These are phyloP conservation scores for Pseudocercospora fijiensis DNA, from an alignment of 2,329 filamentous ascomycete species.

Conservation along the genomic window DNA sequence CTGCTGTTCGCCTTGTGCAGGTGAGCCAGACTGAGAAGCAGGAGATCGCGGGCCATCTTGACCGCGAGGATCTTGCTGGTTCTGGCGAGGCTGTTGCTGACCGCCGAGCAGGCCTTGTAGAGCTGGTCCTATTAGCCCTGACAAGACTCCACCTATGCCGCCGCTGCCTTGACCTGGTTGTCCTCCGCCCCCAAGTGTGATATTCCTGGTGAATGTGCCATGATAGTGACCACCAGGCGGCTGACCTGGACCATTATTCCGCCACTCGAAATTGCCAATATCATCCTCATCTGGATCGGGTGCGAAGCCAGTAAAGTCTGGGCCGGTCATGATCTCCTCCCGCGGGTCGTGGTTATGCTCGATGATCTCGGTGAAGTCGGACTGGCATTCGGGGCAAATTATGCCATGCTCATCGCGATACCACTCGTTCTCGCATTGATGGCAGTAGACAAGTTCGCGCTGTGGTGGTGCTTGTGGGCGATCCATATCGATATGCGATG, in stretches of 20 bases:
- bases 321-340: conserved; percentile 29
- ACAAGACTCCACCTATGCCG: conserved; percentile 45
- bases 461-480: conserved; percentile 23
- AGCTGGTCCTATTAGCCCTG: conserved; percentile 27
- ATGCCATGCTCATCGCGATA: conserved; percentile 68
- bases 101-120: conserved; percentile 27
- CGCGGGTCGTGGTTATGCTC: conserved; percentile 64
- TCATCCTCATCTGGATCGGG: conserved; percentile 52
- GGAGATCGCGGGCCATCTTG: conserved; percentile 17
- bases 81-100: conserved; percentile 16
- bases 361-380: conserved; percentile 78
- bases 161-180: conserved; percentile 19
- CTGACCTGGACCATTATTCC: conserved; percentile 33
- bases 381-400: conserved; percentile 72
- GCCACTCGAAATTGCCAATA: conserved; percentile 37
- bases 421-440: conserved; percentile 79
- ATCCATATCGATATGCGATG: conserved; percentile 12
- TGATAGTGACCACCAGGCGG: conserved; percentile 33
- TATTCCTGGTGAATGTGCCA: conserved; percentile 45
- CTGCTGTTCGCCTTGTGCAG: conserved; percentile 19
- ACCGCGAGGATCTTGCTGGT: conserved; percentile 20
- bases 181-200: conserved; percentile 24
- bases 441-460: conserved; percentile 80
- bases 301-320: conserved; percentile 22
- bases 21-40: conserved; percentile 17